Base-by-base conservation (phyloP, 1,284 basidiomycete genomes). In the Pseudozyma sp. region DNA sequence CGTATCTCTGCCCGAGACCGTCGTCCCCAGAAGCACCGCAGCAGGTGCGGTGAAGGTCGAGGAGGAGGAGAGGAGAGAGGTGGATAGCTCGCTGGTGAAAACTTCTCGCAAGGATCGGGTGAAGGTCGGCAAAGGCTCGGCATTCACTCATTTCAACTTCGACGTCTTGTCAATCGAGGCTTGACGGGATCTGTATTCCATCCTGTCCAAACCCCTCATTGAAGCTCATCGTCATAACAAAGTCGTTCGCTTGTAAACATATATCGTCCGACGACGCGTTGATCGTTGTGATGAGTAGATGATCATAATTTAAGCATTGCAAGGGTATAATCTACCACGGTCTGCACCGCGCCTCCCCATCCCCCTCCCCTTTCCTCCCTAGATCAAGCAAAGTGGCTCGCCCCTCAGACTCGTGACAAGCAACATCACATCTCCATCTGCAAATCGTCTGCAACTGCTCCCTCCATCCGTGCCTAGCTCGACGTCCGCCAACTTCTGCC, bases 91-190 rank as follows among this genome's bases (percentile, higher is more conserved):
- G 24, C 24, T 2, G 24, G 24, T 24, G 24, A 24, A 24, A 24
- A 24, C 24, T 11, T 33, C 39, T 7, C 31, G 55, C 42, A 43
- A 46, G 30, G 17, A 24, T 3, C 14, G 43, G 9, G 2, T 8
- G 14, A 30, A 35, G 29, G 31, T 19, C n/a, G 44, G 35, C 44
- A 49, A 45, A 14, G 7, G 46, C n/a, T 31, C 56, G n/a, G 39
- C 53, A 8, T 66, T 69, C 39, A 64, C 63, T 8, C 72, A 75
- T 29, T 75, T 75, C 47, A 61, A 66, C 60, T 75, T 70, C 34
- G 63, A 75, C 29, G 34, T 67, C 7, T 64, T 75, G 1, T 68
- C 61, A 45, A 52, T 74, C 51, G 66, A 74, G 45, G 70, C 60
- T 4, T 73, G 43, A 43, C 31, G 13, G 13, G 11, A n/a, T 16